Evolutionary conservation across 257 asterid genomes (phyloP).

Genomic region (Lycium ferocissimum): DNA sequence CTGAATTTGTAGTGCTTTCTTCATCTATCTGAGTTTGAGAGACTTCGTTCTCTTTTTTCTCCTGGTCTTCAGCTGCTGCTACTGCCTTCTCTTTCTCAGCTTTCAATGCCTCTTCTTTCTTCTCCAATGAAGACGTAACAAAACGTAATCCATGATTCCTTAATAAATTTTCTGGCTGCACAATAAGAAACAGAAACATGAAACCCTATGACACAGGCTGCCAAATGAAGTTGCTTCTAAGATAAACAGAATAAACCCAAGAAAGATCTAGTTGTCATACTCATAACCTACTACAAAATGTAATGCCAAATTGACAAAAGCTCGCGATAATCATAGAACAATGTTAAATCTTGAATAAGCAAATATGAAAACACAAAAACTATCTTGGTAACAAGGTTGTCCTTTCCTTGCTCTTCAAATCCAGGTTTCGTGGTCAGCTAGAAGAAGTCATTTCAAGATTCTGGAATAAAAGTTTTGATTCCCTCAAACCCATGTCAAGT

Average conservation of each 20-base stretch:
- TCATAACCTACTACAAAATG: not conserved
- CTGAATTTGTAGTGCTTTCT: conserved; percentile 36
- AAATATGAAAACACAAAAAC: not conserved
- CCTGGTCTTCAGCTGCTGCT: conserved; percentile 48
- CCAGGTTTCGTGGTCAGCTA: not conserved
- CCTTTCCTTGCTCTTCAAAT: not conserved
- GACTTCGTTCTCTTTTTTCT: conserved; percentile 35
- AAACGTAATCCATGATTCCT: conserved; percentile 59
- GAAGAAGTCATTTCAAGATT: not conserved
- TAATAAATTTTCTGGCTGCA: conserved; percentile 75
- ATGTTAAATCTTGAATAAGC: conserved; percentile 13
- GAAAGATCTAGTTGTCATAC: conserved; percentile 3
- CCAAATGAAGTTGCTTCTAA: not conserved
- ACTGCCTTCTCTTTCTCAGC: conserved; percentile 59
- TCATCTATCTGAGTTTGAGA: conserved; percentile 37
- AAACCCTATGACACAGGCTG: not conserved
- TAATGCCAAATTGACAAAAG: conserved; percentile 1
- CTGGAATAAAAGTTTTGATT: not conserved
- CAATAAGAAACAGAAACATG: conserved; percentile 14
- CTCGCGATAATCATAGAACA: not conserved
- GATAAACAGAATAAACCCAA: not conserved
- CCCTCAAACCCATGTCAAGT: not conserved
- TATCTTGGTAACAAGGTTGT: not conserved
- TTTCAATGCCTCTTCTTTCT: conserved; percentile 66
- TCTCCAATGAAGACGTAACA: conserved; percentile 85